Evolutionary conservation across 441 rosid species (phyloP).

Genomic region (Eutrema salsugineum): DNA sequence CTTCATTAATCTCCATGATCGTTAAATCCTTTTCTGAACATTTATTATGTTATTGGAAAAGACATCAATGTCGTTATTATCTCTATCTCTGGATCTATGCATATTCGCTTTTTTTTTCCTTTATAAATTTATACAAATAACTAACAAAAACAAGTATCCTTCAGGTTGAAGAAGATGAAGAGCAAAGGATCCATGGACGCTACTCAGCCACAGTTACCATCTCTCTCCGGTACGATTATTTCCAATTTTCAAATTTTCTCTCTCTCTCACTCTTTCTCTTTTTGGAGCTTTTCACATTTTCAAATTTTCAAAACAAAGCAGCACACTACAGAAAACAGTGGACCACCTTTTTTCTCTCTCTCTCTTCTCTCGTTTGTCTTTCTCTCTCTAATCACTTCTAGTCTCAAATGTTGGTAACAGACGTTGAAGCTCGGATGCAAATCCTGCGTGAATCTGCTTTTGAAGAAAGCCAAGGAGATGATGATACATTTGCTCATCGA

Average conservation of each 20-base stretch:
- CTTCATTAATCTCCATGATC: constrained; percentile 3
- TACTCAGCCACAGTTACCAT: constrained; percentile 17
- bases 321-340: constrained; percentile 17
- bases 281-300: constrained; percentile 27
- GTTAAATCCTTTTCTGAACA: constrained; percentile 5
- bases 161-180: constrained; percentile 25
- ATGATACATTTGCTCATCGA: constrained; percentile 59
- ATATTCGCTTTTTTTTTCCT: not conserved
- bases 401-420: constrained; percentile 33
- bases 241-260: constrained; percentile 1
- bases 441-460: constrained; percentile 27
- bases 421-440: constrained; percentile 51
- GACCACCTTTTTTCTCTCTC: constrained; percentile 16
- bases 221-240: constrained; percentile 23
- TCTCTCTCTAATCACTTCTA: constrained; percentile 17
- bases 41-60: constrained; percentile 19
- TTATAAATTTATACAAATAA: not conserved
- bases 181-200: constrained; percentile 22
- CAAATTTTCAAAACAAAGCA: constrained; percentile 29
- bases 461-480: constrained; percentile 35
- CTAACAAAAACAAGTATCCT: constrained; percentile 3
- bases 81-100: constrained; percentile 15
- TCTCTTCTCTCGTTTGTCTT: not conserved
- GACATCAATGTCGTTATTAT: constrained; percentile 5
- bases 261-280: not conserved